Conservation (phyloP, 495 filamentous ascomycete species). For the Venustampulla echinocandica region DNA sequence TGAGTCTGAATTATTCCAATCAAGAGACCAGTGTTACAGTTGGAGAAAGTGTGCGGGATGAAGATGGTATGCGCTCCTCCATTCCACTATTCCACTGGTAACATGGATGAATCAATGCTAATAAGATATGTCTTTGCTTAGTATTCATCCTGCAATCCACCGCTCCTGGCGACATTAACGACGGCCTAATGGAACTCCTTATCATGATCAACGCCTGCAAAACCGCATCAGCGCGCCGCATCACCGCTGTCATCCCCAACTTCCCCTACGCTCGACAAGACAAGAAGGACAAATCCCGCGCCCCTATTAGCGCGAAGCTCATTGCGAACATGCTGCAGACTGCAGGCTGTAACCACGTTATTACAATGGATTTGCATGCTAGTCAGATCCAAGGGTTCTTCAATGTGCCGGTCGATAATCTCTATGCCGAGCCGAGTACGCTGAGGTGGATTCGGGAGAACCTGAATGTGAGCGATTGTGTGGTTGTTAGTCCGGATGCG, state of each 20-base stretch:
- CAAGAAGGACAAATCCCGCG: constrained; percentile 96
- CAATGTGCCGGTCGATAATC: constrained; percentile 94
- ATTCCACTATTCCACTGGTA: neutral
- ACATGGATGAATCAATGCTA: constrained; percentile 5
- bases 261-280: constrained; percentile 99
- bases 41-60: constrained; percentile 91
- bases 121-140: constrained; percentile 20
- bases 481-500: constrained; percentile 94
- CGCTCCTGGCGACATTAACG: constrained; percentile 92
- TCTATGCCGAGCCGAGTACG: constrained; percentile 92
- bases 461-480: constrained; percentile 69
- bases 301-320: constrained; percentile 82
- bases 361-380: constrained; percentile 80
- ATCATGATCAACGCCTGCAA: constrained; percentile 99
- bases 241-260: constrained; percentile 90
- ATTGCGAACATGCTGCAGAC: constrained; percentile 98
- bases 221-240: constrained; percentile 86
- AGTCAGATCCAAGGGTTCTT: constrained; percentile 90
- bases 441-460: constrained; percentile 87
- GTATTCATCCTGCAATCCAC: constrained; percentile 97
- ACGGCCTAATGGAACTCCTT: constrained; percentile 95
- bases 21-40: constrained; percentile 96
- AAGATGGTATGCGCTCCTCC: constrained; percentile 58
- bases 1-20: constrained; percentile 94
- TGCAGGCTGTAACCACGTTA: constrained; percentile 78